Evolutionary conservation across 257 asterid genomes (phyloP).

Genomic region (Solanum lycopersicoides): DNA sequence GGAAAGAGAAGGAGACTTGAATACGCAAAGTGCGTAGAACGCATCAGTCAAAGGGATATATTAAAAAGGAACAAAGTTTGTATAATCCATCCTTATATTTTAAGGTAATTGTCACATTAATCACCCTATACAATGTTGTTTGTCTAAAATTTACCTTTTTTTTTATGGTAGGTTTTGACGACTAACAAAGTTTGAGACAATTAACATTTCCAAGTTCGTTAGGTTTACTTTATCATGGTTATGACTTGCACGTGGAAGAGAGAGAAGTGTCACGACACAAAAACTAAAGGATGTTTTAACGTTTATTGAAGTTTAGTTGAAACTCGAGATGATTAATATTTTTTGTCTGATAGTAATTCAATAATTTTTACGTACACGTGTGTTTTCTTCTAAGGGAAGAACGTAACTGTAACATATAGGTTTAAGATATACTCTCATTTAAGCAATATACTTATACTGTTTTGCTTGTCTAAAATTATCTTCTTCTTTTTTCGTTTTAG

Average conservation of each 20-base stretch:
- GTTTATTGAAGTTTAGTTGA: background rate
- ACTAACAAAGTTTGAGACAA: background rate
- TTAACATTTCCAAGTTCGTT: background rate
- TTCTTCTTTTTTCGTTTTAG: background rate
- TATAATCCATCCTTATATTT: background rate
- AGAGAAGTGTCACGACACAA: background rate
- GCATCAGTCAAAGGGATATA: background rate
- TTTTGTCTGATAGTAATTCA: background rate
- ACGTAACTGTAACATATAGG: background rate
- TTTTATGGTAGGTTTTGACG: background rate
- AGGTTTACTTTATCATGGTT: background rate
- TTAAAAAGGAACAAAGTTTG: background rate
- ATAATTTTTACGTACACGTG: background rate
- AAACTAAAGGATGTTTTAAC: background rate
- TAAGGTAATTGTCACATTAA: background rate
- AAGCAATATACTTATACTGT: background rate
- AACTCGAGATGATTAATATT: background rate
- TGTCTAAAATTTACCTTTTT: background rate
- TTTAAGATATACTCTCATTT: background rate
- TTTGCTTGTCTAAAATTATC: background rate
- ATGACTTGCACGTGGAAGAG: background rate
- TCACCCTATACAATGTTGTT: background rate
- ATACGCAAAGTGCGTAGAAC: constrained; percentile 47
- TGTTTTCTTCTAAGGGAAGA: background rate
- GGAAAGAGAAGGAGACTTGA: constrained; percentile 26